These are phyloP conservation scores for Samsoniella hepiali DNA, from an alignment of 2,329 filamentous ascomycete genomes.

Conservation along the genomic window DNA sequence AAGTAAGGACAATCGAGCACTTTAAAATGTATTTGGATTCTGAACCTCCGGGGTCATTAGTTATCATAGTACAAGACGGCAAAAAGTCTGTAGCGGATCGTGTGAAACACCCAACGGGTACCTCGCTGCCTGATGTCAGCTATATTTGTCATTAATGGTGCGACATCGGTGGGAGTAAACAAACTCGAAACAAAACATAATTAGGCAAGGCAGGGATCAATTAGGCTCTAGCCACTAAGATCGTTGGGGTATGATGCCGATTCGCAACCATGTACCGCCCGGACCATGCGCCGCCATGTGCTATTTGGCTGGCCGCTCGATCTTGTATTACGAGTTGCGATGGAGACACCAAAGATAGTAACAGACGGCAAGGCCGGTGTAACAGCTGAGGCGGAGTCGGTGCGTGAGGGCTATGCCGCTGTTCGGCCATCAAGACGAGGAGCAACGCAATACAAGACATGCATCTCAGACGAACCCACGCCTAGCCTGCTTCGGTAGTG, in stretches of 20 bases:
- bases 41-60: background rate
- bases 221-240: background rate
- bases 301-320: background rate
- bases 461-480: background rate
- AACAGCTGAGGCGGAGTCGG: background rate
- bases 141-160: slow-evolving; percentile 8
- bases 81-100: slow-evolving; percentile 4
- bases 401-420: background rate
- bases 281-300: background rate
- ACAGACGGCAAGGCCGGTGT: background rate
- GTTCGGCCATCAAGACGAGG: background rate
- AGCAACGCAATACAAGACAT: background rate
- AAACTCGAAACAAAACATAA: background rate
- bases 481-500: background rate
- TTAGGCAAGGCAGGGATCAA: background rate
- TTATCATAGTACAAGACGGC: background rate
- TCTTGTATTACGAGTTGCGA: background rate
- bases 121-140: background rate
- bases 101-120: slow-evolving; percentile 6
- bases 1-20: background rate
- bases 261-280: background rate
- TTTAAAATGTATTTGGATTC: background rate
- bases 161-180: background rate
- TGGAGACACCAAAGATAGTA: background rate
- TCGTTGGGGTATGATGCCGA: background rate